Percentiles rank a stretch among this genome's conserved stretches.
phyloP scores from a whole-genome alignment of 73 alveolate species.

The Paramecium biaurelia region DNA sequence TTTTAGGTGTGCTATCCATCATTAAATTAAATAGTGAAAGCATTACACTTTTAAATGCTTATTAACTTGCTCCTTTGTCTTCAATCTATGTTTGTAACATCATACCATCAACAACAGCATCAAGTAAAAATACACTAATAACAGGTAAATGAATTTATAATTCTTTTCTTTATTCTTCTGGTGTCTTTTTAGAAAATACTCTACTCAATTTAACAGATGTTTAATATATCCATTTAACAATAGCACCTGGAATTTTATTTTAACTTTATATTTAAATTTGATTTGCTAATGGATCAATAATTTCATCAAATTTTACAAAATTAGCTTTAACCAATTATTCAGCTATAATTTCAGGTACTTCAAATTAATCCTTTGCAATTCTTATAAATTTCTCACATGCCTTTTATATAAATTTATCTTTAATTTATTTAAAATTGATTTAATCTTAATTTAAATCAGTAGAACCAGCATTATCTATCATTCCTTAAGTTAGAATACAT shows the following conservation, averaged over 20 bases:
- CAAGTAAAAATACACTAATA: background rate
- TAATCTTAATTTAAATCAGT: background rate
- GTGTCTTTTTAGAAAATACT: background rate
- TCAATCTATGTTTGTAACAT: background rate
- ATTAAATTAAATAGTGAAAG: background rate
- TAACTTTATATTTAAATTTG: background rate
- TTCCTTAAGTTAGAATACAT: conserved; percentile 10
- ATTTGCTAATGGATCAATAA: conserved; percentile 15
- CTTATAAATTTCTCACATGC: background rate
- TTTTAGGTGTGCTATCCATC: conserved; percentile 10
- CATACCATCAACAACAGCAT: conserved; percentile 9
- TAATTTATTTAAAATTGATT: background rate
- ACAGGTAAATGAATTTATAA: background rate
- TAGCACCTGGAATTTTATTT: background rate
- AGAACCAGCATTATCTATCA: conserved; percentile 15
- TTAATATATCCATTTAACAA: conserved; percentile 14
- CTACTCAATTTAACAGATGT: background rate
- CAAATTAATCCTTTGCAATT: conserved; percentile 9
- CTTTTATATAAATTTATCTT: conserved; percentile 7
- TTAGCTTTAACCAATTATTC: background rate
- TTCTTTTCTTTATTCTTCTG: background rate
- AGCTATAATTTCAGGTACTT: conserved; percentile 36
- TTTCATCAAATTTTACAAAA: conserved; percentile 20
- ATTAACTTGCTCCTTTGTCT: conserved; percentile 31
- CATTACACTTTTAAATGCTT: background rate